Evolutionary conservation across 805 yeast species (phyloP).

Genomic region (Candida stauntonica): DNA sequence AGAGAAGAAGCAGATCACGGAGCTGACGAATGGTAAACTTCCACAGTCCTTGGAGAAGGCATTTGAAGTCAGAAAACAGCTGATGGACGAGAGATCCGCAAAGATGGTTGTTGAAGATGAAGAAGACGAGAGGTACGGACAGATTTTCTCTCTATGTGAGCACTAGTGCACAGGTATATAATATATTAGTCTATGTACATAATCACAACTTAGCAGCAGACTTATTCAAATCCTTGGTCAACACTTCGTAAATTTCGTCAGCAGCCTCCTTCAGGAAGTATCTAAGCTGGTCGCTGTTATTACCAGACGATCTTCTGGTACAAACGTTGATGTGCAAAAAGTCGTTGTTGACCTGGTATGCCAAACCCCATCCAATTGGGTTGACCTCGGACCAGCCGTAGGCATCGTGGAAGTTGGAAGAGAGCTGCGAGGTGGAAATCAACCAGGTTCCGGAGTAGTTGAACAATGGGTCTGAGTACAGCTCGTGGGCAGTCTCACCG

Average conservation of each 20-base stretch:
- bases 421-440: conserved; percentile 83
- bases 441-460: conserved; percentile 80
- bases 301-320: conserved; percentile 57
- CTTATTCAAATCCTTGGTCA: conserved; percentile 28
- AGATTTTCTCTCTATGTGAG: conserved; percentile 5
- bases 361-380: conserved; percentile 90
- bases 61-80: conserved; percentile 1
- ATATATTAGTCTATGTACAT: background rate
- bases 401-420: conserved; percentile 79
- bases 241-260: conserved; percentile 69
- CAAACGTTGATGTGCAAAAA: conserved; percentile 84
- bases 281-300: conserved; percentile 52
- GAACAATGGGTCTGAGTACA: conserved; percentile 74
- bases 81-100: conserved; percentile 9
- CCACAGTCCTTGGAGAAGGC: conserved; percentile 5
- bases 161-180: too few species aligned
- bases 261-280: conserved; percentile 75
- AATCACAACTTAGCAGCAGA: conserved; percentile 10
- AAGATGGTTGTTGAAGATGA: background rate
- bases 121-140: conserved; percentile 1
- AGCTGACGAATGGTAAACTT: conserved; percentile 1
- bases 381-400: conserved; percentile 96
- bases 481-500: conserved; percentile 54
- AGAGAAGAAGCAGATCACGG: conserved; percentile 1
- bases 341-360: conserved; percentile 85